Evolutionary conservation across 305 asterid genomes (phyloP).

Genomic region (Fraxinus floribunda): DNA sequence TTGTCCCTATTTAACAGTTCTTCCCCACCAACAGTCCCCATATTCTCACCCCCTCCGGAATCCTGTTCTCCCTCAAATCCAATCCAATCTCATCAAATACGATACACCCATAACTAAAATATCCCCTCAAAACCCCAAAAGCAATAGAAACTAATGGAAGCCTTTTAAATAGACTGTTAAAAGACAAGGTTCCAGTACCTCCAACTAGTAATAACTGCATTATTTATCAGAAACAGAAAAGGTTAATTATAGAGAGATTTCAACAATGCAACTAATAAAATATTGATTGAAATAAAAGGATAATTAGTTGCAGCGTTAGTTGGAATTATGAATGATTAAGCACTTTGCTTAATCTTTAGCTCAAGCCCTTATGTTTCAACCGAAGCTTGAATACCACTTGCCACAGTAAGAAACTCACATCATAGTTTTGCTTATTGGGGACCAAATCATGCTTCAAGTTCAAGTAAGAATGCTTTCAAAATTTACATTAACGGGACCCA

Average conservation of each 20-base stretch:
- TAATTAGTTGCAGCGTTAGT: conserved; percentile 43
- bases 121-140: conserved; percentile 19
- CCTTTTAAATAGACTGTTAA: conserved; percentile 27
- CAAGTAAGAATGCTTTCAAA: conserved; percentile 49
- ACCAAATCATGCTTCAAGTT: conserved; percentile 76
- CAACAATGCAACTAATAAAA: conserved; percentile 25
- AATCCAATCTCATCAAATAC: conserved; percentile 19
- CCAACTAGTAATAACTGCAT: conserved; percentile 28
- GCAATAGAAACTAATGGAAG: background rate
- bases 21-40: conserved; percentile 79
- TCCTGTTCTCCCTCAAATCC: conserved; percentile 27
- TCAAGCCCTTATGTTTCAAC: conserved; percentile 31
- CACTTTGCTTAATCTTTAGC: conserved; percentile 46
- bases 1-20: conserved; percentile 74
- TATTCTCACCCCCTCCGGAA: conserved; percentile 23
- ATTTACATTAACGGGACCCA: background rate
- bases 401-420: conserved; percentile 29
- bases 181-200: conserved; percentile 33
- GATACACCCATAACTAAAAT: conserved; percentile 25
- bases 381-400: conserved; percentile 32
- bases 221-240: conserved; percentile 42
- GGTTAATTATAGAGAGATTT: conserved; percentile 37
- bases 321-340: conserved; percentile 38
- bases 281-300: conserved; percentile 22
- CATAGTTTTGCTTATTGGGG: conserved; percentile 69